Evolutionary conservation across 306 rosid species (phyloP).

Genomic region (Alnus glutinosa): DNA sequence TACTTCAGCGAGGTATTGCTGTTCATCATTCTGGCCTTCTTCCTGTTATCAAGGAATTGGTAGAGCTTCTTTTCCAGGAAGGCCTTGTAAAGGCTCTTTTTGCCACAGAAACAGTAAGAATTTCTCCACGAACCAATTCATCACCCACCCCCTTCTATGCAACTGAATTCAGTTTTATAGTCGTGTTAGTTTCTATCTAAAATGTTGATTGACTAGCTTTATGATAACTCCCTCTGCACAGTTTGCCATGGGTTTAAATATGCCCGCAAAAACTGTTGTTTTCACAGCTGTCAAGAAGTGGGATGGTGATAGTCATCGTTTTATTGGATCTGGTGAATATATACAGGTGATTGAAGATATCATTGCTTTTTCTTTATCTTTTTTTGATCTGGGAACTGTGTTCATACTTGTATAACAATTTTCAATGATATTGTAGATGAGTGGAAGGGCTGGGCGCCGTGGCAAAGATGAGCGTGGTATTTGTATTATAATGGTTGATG

Average conservation of each 20-base stretch:
- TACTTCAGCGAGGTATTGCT: slow-evolving; percentile 94
- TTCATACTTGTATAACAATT: background rate
- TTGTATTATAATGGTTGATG: slow-evolving; percentile 96
- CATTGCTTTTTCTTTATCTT: slow-evolving; percentile 18
- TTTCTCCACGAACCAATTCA: slow-evolving; percentile 20
- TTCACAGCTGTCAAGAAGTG: slow-evolving; percentile 96
- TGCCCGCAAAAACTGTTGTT: slow-evolving; percentile 99
- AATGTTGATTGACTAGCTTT: slow-evolving; percentile 22
- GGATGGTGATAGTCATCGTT: slow-evolving; percentile 99
- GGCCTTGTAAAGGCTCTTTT: slow-evolving; percentile 98
- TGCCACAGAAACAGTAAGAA: slow-evolving; percentile 94
- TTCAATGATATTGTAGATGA: slow-evolving; percentile 61
- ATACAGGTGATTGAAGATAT: slow-evolving; percentile 70
- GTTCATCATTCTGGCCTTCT: slow-evolving; percentile 99
- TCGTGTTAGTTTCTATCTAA: slow-evolving; percentile 14
- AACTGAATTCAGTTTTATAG: background rate
- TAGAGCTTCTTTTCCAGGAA: slow-evolving; percentile 96
- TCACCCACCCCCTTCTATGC: slow-evolving; percentile 6
- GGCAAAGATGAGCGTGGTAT: slow-evolving; percentile 98
- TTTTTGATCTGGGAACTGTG: background rate
- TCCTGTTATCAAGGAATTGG: slow-evolving; percentile 95
- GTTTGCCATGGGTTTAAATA: slow-evolving; percentile 99
- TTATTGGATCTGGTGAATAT: slow-evolving; percentile 96
- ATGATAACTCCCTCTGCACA: slow-evolving; percentile 33
- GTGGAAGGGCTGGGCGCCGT: slow-evolving; percentile 99